Base-by-base conservation (phyloP, 1,139 yeast species). In the Kluyveromyces marxianus region DNA sequence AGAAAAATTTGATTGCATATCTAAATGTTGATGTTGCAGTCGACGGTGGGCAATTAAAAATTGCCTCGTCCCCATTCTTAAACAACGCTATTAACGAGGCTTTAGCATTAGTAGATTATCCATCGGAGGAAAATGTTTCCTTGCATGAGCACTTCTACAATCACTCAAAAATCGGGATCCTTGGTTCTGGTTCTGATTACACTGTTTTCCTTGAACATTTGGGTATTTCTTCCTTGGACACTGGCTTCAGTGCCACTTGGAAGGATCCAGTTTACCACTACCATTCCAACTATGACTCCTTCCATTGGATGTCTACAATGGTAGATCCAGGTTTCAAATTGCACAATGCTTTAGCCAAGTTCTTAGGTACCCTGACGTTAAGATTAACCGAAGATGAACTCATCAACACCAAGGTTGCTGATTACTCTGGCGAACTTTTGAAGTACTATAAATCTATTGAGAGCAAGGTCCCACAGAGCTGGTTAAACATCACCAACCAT, bases 181-280 rank as follows among this genome's bases (percentile, higher is more conserved):
- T 81, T 39, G 88, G 88, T 2, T 76, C 83, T 21, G 87, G 88
- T 2, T 76, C 83, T 8, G 88, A 82, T 57, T 82, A 71, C 61
- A 80, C 87, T 3, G 84, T 78, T 6, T 82, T 82, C 62, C 70
- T 74, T 56, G 86, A 81, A 53, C 83, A 76, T 58, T 62, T 81
- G 49, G 89, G 87, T 26, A 75, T 82, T 40, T 80, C 88, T 1
- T 77, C 85, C 1, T 60, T 75, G 29, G 84, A 81, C 58, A 50
- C 80, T 46, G 83, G 82, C 0, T 82, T 80, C 56, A 52, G 53
- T 7, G 60, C 64, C 33, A 68, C 70, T 7, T 54, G 56, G 24
- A 65, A 66, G 5, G 76, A 77, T 43, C 68, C 82, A 0, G 76
- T 81, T 3, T 81, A 81, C 59, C 87, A 80, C 50, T 81, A 81